Evolutionary conservation across 2,329 filamentous ascomycete species (phyloP).

Genomic region (Aureobasidium subglaciale): DNA sequence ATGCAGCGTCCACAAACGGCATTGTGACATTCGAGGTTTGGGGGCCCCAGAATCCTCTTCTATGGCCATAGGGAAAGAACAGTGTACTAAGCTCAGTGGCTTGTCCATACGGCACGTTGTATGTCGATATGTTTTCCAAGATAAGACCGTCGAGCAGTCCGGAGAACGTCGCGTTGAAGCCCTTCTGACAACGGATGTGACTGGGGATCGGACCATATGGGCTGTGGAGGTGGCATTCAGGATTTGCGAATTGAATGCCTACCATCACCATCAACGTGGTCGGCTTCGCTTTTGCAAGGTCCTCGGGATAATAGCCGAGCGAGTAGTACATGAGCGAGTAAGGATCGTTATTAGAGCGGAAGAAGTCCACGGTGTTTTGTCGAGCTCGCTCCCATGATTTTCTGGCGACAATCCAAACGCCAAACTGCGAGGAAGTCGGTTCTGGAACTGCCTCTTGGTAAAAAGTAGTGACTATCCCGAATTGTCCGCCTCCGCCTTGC

Average conservation of each 20-base stretch:
- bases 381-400: conserved; percentile 12
- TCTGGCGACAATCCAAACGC: conserved; percentile 15
- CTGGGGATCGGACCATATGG: no score
- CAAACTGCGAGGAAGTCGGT: conserved; percentile 11
- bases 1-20: conserved; percentile 10
- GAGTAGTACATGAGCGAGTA: conserved; percentile 17
- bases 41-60: conserved; percentile 15
- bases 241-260: conserved; percentile 11
- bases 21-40: conserved; percentile 12
- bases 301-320: conserved; percentile 12
- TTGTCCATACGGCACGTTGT: conserved; percentile 5
- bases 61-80: conserved; percentile 16
- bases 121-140: neutral
- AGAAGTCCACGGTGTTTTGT: conserved; percentile 14
- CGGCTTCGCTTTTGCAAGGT: neutral
- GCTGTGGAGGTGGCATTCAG: neutral
- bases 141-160: conserved; percentile 10
- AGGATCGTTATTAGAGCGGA: conserved; percentile 15
- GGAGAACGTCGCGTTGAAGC: conserved; percentile 14
- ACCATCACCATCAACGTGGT: conserved; percentile 11
- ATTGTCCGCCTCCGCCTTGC: conserved; percentile 47
- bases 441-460: conserved; percentile 17
- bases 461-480: conserved; percentile 28
- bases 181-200: no score
- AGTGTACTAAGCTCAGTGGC: conserved; percentile 6